Evolutionary conservation across 495 filamentous ascomycete species (phyloP).

Genomic region (Evansstolkia leycettana): DNA sequence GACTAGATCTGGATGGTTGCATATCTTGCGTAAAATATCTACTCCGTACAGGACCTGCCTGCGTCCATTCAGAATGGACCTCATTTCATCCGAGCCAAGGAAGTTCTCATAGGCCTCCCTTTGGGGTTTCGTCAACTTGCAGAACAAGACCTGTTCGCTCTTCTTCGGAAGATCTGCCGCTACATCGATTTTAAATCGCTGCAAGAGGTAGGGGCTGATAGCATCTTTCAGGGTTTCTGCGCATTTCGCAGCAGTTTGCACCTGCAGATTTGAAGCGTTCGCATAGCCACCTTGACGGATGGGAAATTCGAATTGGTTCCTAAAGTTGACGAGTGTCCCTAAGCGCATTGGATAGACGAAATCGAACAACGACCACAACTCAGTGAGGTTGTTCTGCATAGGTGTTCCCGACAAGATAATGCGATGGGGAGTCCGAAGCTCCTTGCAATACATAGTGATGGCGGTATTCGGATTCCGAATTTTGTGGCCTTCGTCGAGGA

Average conservation of each 20-base stretch:
- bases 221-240: constrained; percentile 83
- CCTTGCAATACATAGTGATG: constrained; percentile 87
- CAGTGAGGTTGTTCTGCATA: constrained; percentile 95
- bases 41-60: constrained; percentile 78
- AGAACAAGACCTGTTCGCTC: constrained; percentile 89
- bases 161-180: constrained; percentile 88
- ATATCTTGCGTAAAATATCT: constrained; percentile 87
- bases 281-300: constrained; percentile 88
- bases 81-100: constrained; percentile 72
- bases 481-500: constrained; percentile 95
- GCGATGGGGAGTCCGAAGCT: constrained; percentile 74
- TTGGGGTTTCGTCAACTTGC: constrained; percentile 72
- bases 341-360: constrained; percentile 94
- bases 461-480: constrained; percentile 90
- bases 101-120: constrained; percentile 66
- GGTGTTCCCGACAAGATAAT: constrained; percentile 92
- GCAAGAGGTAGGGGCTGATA: constrained; percentile 86
- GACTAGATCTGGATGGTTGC: constrained; percentile 86
- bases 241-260: constrained; percentile 82
- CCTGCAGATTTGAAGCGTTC: constrained; percentile 82
- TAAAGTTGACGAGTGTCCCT: constrained; percentile 80
- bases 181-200: constrained; percentile 87
- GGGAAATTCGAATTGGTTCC: constrained; percentile 80
- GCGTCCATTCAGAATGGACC: constrained; percentile 56
- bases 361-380: constrained; percentile 94